Evolutionary conservation across 176 grass and related monocot species (phyloP), one percentile per base, ranked within the genome.

Genomic region (Zizania latifolia): DNA sequence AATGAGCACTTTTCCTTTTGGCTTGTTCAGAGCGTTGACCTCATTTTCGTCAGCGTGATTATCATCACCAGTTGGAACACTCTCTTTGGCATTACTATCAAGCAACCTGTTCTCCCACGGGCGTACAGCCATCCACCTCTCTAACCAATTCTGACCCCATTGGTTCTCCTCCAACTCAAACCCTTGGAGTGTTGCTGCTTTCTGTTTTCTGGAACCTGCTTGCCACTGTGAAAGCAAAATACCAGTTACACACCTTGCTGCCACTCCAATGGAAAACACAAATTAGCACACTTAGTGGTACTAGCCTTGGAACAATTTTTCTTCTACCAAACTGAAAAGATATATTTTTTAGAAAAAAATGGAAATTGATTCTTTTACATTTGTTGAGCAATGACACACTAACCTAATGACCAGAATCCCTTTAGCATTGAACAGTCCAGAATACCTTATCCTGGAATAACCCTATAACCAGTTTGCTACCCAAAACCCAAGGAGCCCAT

Each of bases 61-160:
- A 33, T 77, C 66, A 15, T 82, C 73, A 35, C 67, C 46, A 58
- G 58, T 10, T 19, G 72, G 53, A 48, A 75, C 43, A 30, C 32
- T 81, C 6, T 94, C 89, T 83, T 94, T 99, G 23, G 60, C 66
- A 81, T 72, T 99, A 23, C 58, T 74, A 24, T 99, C 95, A 6
- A 99, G 86, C 48, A 88, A 74, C 56, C 91, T 84, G 69, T 94
- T 94, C 76, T 99, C 95, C 95, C 95, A 99, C 4, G 95, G 91
- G 23, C 89, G 86, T 58, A 89, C 91, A 29, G 95, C 95, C 95
- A 99, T 94, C 95, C 95, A 99, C 75, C 95, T 86, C 72, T 99
- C 95, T 31, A 99, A 66, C 92, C 92, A 99, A 65, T 86, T 92
- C 69, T 72, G 87, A 2, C 89, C 89, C 91, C 95, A 99, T 54